These are phyloP conservation scores for Silene coronaria DNA, from an alignment of 179 eudicot species.

Conservation along the genomic window DNA sequence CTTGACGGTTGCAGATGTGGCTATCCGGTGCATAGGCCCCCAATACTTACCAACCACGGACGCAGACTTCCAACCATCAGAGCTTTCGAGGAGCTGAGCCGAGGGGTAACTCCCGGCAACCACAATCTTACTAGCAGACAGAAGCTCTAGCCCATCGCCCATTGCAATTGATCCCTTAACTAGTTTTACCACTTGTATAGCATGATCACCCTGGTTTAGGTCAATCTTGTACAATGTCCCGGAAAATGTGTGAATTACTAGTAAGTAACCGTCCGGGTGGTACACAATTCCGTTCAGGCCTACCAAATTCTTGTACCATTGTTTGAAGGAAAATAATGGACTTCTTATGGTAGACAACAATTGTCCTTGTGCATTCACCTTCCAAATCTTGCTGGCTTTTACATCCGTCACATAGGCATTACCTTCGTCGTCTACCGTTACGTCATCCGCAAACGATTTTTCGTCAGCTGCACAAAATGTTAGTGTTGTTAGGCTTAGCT, in stretches of 20 bases:
- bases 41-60: conserved; percentile 40
- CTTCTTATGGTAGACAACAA: conserved; percentile 38
- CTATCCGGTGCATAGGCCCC: conserved; percentile 49
- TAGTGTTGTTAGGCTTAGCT: background rate
- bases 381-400: conserved; percentile 63
- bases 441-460: conserved; percentile 78
- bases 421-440: conserved; percentile 71
- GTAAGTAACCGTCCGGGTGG: conserved; percentile 74
- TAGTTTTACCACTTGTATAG: conserved; percentile 40
- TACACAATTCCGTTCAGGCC: conserved; percentile 73
- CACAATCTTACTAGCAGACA: conserved; percentile 57
- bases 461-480: conserved; percentile 37
- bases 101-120: conserved; percentile 61
- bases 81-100: conserved; percentile 55
- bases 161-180: conserved; percentile 38
- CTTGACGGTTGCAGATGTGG: conserved; percentile 65
- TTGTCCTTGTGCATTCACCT: conserved; percentile 53
- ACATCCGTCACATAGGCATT: conserved; percentile 74
- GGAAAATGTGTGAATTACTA: conserved; percentile 60
- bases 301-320: conserved; percentile 66
- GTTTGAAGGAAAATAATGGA: conserved; percentile 58
- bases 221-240: conserved; percentile 66
- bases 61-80: conserved; percentile 69
- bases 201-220: conserved; percentile 24
- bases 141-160: conserved; percentile 71